phyloP scores from a whole-genome alignment of 2,329 filamentous ascomycete species.

The Colletotrichum truncatum region DNA sequence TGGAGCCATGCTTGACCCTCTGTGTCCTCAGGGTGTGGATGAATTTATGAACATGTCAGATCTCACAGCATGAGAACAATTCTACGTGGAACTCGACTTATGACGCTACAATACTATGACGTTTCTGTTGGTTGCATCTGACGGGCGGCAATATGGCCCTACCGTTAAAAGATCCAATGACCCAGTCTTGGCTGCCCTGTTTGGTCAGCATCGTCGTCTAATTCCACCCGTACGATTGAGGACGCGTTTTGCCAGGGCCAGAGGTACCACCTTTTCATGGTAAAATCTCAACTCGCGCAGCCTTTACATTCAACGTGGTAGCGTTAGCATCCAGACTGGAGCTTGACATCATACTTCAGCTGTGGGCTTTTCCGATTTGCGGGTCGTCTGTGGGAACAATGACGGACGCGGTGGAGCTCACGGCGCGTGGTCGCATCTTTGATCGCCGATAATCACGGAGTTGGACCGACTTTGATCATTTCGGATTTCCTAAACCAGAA shows the following conservation, averaged over 20 bases:
- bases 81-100: conserved; percentile 6
- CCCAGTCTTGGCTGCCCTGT: background rate
- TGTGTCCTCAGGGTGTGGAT: background rate
- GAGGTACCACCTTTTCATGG: background rate
- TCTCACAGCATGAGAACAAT: background rate
- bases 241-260: background rate
- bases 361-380: background rate
- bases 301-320: background rate
- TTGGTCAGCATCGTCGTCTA: background rate
- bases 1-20: no score
- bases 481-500: background rate
- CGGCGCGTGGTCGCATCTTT: background rate
- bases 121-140: background rate
- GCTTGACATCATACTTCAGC: conserved; percentile 17
- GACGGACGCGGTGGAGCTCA: conserved; percentile 23
- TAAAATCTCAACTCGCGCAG: background rate
- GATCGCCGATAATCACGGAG: conserved; percentile 10
- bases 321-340: background rate
- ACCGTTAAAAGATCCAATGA: background rate
- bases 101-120: conserved; percentile 17
- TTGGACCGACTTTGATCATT: background rate
- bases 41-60: background rate
- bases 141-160: background rate
- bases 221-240: background rate
- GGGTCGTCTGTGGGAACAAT: conserved; percentile 24